Percentiles rank a stretch among this genome's conserved stretches.
Conservation (phyloP, 2,329 filamentous ascomycete genomes). For the Epichloe typhina region DNA sequence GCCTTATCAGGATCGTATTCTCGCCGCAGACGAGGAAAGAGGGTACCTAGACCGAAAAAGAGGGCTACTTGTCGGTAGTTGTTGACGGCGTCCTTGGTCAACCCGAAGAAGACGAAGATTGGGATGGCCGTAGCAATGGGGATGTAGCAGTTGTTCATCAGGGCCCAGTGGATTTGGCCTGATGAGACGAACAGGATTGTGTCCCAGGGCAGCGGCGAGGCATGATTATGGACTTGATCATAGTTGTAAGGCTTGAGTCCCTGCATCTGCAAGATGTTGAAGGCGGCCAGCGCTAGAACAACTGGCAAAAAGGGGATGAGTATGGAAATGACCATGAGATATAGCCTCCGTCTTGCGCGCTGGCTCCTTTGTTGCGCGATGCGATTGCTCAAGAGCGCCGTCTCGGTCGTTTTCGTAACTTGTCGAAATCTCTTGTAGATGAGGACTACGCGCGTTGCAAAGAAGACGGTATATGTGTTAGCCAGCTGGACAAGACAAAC, state of each 20-base stretch:
- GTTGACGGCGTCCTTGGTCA: conserved; percentile 39
- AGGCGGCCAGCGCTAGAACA: conserved; percentile 24
- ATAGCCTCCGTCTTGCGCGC: conserved; percentile 38
- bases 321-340: conserved; percentile 40
- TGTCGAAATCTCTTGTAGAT: conserved; percentile 34
- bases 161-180: conserved; percentile 22
- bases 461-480: neutral
- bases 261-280: conserved; percentile 25
- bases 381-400: conserved; percentile 27
- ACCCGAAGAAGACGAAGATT: conserved; percentile 42
- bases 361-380: conserved; percentile 28
- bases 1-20: conserved; percentile 25
- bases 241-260: conserved; percentile 26
- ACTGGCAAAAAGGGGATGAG: conserved; percentile 39
- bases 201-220: conserved; percentile 29
- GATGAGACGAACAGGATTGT: conserved; percentile 33
- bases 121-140: conserved; percentile 31
- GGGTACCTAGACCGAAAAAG: conserved; percentile 25
- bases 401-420: conserved; percentile 27
- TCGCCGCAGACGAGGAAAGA: conserved; percentile 28
- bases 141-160: conserved; percentile 36
- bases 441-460: conserved; percentile 21
- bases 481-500: neutral
- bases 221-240: conserved; percentile 25
- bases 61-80: conserved; percentile 30